Base-by-base conservation (phyloP, 306 rosid species). In the Medicago arabica region DNA sequence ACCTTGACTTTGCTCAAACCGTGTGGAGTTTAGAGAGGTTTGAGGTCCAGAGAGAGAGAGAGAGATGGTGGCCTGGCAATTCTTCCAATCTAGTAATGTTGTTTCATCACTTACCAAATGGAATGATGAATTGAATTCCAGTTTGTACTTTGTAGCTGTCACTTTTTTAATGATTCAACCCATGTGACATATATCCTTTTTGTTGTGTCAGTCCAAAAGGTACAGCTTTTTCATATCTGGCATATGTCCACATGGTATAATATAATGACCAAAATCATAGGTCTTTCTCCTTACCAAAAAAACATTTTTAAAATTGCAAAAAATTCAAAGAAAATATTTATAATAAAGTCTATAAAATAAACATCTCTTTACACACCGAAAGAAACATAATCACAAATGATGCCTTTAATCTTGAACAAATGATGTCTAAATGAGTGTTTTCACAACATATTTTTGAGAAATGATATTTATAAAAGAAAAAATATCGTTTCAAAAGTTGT, bases 21-120 rank as follows among this genome's bases (percentile, higher is more conserved):
- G 85, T 76, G 85, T 76, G 78, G 64, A 72, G 65, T 31, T 40
- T 38, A 6, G 15, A 60, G 34, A 49, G 60, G 63, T 14, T 57
- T 57, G 7, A 57, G n/a, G 51, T 46, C 15, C 38, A 43, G 49
- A 43, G 15, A 43, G 47, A 43, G 4, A 13, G 18, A 49, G 19
- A 49, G 19, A 49, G 55, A 50, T 50, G 19, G 19, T 50, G 19
- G 55, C 55, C 55, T 5, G 13, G 13, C 31, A 28, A 28, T 28
- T 28, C 31, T 28, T 28, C 12, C 36, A 28, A 58, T 58, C 38
- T 58, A 23, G 34, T 61, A 5, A 31, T 34, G 67, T n/a, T 61
- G 75, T 50, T 71, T 53, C 63, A 11, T 57, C 81, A 34, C 4
- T 43, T n/a, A 13, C 75, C 82, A 77, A 80, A 84, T 65, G 75